Evolutionary conservation across 225 moss, liverwort and hornwort species (phyloP), one percentile per base, ranked within the genome.

Genomic region (Physcomitrium patens): DNA sequence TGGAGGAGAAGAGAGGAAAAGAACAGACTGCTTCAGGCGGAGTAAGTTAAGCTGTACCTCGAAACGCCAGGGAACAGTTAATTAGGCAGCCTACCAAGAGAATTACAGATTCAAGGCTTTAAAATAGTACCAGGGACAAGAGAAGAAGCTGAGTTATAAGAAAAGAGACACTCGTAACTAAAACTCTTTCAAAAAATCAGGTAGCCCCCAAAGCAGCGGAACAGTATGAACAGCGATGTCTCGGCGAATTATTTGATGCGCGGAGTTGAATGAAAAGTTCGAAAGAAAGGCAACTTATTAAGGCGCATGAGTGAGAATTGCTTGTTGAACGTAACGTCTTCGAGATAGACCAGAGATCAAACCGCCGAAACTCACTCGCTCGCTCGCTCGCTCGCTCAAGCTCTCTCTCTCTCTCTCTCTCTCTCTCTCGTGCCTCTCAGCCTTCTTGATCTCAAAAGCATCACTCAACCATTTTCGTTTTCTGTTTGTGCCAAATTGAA

Each of bases 101-200:
- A 53, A 72, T 63, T 72, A 72, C 22, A 64, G 72, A 83, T 80
- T 79, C 76, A 77, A 77, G 80, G 59, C 13, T 12, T 15, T 9
- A 53, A 53, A 73, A 65, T 47, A 69, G 37, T 83, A 76, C 60
- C 23, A 78, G 65, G 27, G 63, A 46, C 65, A 5, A 37, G 42
- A 43, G 67, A 49, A 62, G 65, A 69, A 78, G 46, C 65, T 65
- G 63, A 70, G 57, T n/a, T 44, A 31, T 14, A 48, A 49, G 69
- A 55, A 69, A 14, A 70, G 28, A 49, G 22, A 65, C 65, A 9
- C 45, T 46, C 23, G 10, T 43, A n/a, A 13, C 58, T 15, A 64
- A 15, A 37, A 37, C 31, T 37, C 37, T 66, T 19, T 46, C 3
- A 1, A 48, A 47, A 65, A 47, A 66, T 19, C 22, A 22, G 1